Base-by-base conservation (phyloP, 768 basidiomycete genomes). In the Glaciozyma martinii region DNA sequence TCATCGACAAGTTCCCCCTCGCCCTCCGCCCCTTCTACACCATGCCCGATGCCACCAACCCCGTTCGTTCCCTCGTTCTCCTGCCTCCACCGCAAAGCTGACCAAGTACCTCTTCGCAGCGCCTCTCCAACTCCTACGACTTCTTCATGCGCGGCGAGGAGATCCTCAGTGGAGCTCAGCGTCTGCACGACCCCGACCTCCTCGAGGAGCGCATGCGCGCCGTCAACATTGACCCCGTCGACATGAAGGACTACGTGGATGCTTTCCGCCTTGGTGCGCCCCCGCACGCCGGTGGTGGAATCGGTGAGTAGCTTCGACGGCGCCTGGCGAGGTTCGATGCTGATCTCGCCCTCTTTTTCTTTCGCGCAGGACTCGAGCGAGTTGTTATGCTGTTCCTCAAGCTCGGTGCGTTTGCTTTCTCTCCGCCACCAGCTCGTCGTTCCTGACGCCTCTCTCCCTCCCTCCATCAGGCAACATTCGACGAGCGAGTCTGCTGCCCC, bases 111-210 rank as follows among this genome's bases (percentile, higher is more conserved):
- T 44, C 40, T 43, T 21, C 53, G n/a, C 73, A 93, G 87, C 85
- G 84, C 12, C 80, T 95, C 47, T 97, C 95, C 58, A 98, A 98
- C 78, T 98, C 95, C 29, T 99, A 98, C 77, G 95, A 99, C 79
- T 98, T 99, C 80, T 98, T 99, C 83, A 97, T 99, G 94, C 85
- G 95, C 40, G 95, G 95, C 16, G 92, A 99, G 78, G 95, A 99
- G 77, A 98, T 99, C 74, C 82, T 98, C 47, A 97, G 94, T 5
- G 95, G 95, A 21, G 95, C 94, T 32, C 95, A 99, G 77, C 91
- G 95, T 78, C 86, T 98, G 23, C 95, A 99, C 78, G 91, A 97
- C 71, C 83, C 95, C 8, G 77, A 78, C 16, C 79, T 97, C 60
- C 84, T 98, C 66, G 80, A 80, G 59, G 83, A 89, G 78, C 84